Evolutionary conservation across 768 basidiomycete genomes (phyloP).

Genomic region (Tulasnella calospora): DNA sequence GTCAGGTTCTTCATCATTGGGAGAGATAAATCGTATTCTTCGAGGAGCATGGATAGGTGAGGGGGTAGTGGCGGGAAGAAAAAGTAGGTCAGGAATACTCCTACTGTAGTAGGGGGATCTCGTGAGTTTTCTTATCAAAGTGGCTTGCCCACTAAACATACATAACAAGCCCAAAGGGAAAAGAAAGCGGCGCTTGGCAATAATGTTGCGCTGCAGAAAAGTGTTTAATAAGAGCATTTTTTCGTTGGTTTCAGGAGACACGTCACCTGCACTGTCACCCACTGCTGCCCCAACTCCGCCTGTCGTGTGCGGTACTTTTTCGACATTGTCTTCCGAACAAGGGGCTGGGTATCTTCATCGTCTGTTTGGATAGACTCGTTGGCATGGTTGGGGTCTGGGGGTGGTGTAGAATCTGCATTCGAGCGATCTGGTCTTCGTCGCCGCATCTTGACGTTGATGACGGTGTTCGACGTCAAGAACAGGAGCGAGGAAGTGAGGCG

Average conservation of each 20-base stretch:
- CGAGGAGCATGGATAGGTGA: constrained; percentile 59
- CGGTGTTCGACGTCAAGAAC: neutral
- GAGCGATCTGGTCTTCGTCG: constrained; percentile 11
- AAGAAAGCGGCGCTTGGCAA: constrained; percentile 46
- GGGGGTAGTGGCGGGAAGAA: constrained; percentile 68
- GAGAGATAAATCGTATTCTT: constrained; percentile 64
- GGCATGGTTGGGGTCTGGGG: neutral
- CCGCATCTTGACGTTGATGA: neutral
- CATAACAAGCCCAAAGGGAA: constrained; percentile 65
- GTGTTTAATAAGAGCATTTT: neutral
- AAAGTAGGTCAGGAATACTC: constrained; percentile 56
- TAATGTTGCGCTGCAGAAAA: constrained; percentile 21
- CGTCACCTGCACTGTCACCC: constrained; percentile 13
- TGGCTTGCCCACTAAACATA: constrained; percentile 38
- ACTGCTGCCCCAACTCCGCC: neutral
- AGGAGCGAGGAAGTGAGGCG: neutral
- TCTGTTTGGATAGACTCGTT: constrained; percentile 23
- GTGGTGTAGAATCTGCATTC: neutral
- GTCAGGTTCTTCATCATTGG: constrained; percentile 43
- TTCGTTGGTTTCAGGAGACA: too few species aligned
- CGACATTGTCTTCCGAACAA: neutral
- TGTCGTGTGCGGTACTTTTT: neutral
- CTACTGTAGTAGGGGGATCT: constrained; percentile 46
- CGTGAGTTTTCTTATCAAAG: neutral
- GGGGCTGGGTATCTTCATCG: constrained; percentile 2